Evolutionary conservation across 2,329 filamentous ascomycete genomes (phyloP).

Genomic region (Fusarium sp.): DNA sequence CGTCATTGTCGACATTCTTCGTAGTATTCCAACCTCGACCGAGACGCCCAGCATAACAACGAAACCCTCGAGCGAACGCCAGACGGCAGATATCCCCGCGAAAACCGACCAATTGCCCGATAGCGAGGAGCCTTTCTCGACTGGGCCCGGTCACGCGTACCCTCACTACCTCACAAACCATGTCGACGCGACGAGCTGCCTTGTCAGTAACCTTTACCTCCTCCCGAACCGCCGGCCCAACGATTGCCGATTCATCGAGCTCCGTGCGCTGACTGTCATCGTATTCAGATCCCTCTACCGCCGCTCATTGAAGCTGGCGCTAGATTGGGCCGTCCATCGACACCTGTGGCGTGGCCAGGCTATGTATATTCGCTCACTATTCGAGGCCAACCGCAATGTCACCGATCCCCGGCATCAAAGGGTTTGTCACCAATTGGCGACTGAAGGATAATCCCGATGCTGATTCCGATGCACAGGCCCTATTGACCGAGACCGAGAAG

Average conservation of each 20-base stretch:
- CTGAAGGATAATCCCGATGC: background rate
- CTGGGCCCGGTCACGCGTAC: slow-evolving; percentile 19
- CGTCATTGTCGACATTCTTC: slow-evolving; percentile 31
- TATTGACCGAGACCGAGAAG: slow-evolving; percentile 88
- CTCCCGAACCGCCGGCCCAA: slow-evolving; percentile 14
- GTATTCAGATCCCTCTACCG: slow-evolving; percentile 78
- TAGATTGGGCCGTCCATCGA: slow-evolving; percentile 95
- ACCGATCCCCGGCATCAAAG: slow-evolving; percentile 86
- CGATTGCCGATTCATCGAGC: slow-evolving; percentile 6
- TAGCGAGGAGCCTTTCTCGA: slow-evolving; percentile 26
- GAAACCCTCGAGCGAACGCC: slow-evolving; percentile 22
- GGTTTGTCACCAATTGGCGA: slow-evolving; percentile 60
- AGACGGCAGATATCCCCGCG: slow-evolving; percentile 18
- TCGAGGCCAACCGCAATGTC: slow-evolving; percentile 90
- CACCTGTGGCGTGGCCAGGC: slow-evolving; percentile 96
- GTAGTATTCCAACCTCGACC: slow-evolving; percentile 17
- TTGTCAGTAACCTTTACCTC: slow-evolving; percentile 52
- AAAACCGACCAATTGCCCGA: slow-evolving; percentile 32
- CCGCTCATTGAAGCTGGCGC: slow-evolving; percentile 88
- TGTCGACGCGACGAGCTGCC: slow-evolving; percentile 57
- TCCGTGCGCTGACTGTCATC: slow-evolving; percentile 23
- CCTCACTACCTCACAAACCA: slow-evolving; percentile 19
- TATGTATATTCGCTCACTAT: slow-evolving; percentile 92
- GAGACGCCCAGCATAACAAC: slow-evolving; percentile 17
- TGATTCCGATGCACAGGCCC: slow-evolving; percentile 62